Conservation (phyloP, 2,329 filamentous ascomycete genomes). For the Calonectria ilicicola region DNA sequence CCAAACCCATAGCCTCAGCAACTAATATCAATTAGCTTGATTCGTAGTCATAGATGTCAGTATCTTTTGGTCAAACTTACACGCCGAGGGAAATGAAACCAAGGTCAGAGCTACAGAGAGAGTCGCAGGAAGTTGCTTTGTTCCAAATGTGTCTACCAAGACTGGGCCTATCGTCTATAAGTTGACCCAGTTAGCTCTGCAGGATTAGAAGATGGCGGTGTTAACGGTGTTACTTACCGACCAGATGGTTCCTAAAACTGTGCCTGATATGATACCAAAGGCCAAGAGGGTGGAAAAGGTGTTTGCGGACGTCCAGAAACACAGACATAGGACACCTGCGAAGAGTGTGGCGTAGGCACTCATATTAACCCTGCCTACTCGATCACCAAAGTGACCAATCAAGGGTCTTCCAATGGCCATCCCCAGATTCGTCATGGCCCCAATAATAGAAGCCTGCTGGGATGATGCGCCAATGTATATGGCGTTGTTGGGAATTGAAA, state of each 20-base stretch:
- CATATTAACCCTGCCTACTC: neutral
- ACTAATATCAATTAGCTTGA: neutral
- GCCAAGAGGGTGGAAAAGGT: neutral
- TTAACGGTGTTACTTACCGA: too few relatives aligned
- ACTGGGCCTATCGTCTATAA: neutral
- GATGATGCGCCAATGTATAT: neutral
- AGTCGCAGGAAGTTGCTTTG: neutral
- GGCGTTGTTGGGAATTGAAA: conserved; percentile 1
- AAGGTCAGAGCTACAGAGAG: neutral
- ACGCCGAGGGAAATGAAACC: neutral
- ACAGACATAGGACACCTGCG: neutral
- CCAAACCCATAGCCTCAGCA: neutral
- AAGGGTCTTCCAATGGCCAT: conserved; percentile 2
- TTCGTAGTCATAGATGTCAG: neutral
- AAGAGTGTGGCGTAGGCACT: neutral
- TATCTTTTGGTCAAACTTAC: neutral
- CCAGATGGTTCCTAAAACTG: neutral
- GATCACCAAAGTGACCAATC: neutral
- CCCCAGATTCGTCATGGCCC: neutral
- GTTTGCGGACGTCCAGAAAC: conserved; percentile 1
- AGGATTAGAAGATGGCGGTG: too few relatives aligned
- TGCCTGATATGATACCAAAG: conserved; percentile 3
- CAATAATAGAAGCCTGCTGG: neutral
- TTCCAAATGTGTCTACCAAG: neutral
- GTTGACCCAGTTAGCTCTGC: neutral